These are phyloP conservation scores for Podaxis sp. DNA, from an alignment of 768 basidiomycete genomes.

Conservation along the genomic window DNA sequence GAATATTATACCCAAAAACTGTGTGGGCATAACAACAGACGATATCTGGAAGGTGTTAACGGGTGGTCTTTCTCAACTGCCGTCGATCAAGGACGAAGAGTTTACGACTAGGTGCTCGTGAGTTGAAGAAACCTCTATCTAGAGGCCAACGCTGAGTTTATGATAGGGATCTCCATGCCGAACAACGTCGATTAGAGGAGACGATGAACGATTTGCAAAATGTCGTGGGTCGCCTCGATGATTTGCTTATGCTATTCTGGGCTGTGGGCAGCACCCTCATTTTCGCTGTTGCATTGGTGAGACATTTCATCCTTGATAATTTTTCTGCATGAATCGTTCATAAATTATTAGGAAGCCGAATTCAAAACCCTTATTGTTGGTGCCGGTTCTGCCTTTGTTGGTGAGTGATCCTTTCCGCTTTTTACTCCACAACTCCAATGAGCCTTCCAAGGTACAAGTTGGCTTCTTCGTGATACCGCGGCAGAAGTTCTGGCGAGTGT, in stretches of 20 bases:
- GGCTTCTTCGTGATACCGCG: conserved; percentile 5
- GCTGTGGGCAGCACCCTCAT: not conserved
- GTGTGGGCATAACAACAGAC: not conserved
- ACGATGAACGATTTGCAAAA: conserved; percentile 10
- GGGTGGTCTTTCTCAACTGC: not conserved
- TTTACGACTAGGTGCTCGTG: conserved; percentile 7
- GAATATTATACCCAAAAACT: not conserved
- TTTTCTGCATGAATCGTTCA: not conserved
- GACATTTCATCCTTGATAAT: not conserved
- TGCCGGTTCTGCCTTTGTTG: conserved; percentile 6
- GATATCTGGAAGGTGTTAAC: conserved; percentile 1
- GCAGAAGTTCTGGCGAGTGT: conserved; percentile 1
- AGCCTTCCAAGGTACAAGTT: not conserved
- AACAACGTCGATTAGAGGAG: conserved; percentile 7
- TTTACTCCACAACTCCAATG: not conserved
- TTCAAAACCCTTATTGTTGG: conserved; percentile 2
- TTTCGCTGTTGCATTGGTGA: conserved; percentile 8
- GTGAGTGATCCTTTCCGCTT: not conserved
- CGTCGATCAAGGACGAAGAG: not conserved
- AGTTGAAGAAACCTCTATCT: not conserved
- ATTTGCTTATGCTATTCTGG: conserved; percentile 6
- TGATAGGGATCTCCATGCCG: conserved; percentile 1
- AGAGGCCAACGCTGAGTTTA: not conserved
- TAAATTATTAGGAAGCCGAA: not conserved
- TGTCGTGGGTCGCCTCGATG: conserved; percentile 3